Conservation (phyloP, 352 stramenopile species). For the Globisporangium barbulae region DNA sequence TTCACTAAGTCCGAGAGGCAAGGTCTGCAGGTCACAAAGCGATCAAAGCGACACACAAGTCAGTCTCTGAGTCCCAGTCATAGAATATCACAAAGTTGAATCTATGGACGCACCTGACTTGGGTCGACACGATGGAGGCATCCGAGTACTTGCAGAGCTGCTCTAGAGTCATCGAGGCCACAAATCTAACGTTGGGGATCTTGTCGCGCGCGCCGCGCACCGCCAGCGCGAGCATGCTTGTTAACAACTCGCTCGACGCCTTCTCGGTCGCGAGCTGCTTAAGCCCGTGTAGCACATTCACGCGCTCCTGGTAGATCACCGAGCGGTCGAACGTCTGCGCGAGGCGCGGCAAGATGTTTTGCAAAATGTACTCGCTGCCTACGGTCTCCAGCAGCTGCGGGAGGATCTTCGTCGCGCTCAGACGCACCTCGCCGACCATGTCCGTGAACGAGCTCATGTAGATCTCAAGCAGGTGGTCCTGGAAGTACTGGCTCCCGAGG, state of each 20-base stretch:
- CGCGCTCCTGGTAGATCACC: constrained; percentile 84
- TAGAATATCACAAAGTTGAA: background rate
- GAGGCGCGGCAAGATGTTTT: constrained; percentile 79
- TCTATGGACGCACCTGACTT: constrained; percentile 60
- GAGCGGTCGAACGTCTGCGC: constrained; percentile 83
- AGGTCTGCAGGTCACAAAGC: constrained; percentile 31
- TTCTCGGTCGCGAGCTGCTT: constrained; percentile 76
- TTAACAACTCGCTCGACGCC: constrained; percentile 63
- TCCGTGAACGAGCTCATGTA: constrained; percentile 91
- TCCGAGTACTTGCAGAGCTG: constrained; percentile 81
- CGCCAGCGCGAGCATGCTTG: constrained; percentile 57
- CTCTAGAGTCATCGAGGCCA: constrained; percentile 82
- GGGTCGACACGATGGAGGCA: constrained; percentile 52
- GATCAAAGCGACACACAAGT: background rate
- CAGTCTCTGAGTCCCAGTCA: background rate
- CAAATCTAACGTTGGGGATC: constrained; percentile 88
- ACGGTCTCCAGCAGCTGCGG: constrained; percentile 70
- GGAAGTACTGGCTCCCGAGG: constrained; percentile 77
- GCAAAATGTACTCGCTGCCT: constrained; percentile 78
- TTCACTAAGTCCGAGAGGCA: constrained; percentile 74
- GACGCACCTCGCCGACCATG: constrained; percentile 93
- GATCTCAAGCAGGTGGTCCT: constrained; percentile 85
- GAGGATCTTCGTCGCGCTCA: constrained; percentile 89
- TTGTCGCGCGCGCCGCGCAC: constrained; percentile 78
- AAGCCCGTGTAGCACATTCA: constrained; percentile 78